phyloP scores from a whole-genome alignment of 768 basidiomycete genomes.

The Mrakia frigida region DNA sequence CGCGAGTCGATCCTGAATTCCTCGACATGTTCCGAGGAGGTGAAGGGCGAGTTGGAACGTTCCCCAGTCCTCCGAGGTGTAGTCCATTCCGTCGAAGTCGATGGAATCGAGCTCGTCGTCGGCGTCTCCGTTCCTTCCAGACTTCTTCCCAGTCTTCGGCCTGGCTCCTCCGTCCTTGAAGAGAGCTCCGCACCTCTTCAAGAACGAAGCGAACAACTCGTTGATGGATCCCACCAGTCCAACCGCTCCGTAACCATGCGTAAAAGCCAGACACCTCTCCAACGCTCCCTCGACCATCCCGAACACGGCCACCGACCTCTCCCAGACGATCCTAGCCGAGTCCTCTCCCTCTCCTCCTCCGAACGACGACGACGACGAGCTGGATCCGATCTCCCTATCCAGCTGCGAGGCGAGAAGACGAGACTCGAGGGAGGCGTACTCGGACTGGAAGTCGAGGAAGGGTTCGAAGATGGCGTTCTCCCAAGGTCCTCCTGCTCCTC shows the following conservation, averaged over 20 bases:
- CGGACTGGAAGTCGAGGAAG: conserved; percentile 82
- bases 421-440: conserved; percentile 74
- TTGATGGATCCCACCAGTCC: conserved; percentile 73
- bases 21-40: conserved; percentile 71
- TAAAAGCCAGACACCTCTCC: conserved; percentile 67
- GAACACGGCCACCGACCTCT: conserved; percentile 70
- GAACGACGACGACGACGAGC: background rate
- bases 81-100: conserved; percentile 66
- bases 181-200: conserved; percentile 42
- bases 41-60: conserved; percentile 77
- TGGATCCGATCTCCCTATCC: conserved; percentile 14
- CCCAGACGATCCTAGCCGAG: conserved; percentile 61
- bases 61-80: conserved; percentile 81
- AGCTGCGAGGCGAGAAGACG: conserved; percentile 52
- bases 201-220: conserved; percentile 62
- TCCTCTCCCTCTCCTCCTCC: conserved; percentile 32
- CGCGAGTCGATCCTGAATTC: conserved; percentile 61
- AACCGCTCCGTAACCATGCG: conserved; percentile 77
- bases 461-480: conserved; percentile 89
- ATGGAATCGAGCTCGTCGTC: conserved; percentile 41
- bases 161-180: conserved; percentile 22
- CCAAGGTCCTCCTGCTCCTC: conserved; percentile 52
- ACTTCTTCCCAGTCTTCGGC: conserved; percentile 27
- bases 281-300: conserved; percentile 73
- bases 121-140: background rate